These are phyloP conservation scores for Rutstroemia sp. DNA, from an alignment of 2,329 filamentous ascomycete species.

Conservation along the genomic window DNA sequence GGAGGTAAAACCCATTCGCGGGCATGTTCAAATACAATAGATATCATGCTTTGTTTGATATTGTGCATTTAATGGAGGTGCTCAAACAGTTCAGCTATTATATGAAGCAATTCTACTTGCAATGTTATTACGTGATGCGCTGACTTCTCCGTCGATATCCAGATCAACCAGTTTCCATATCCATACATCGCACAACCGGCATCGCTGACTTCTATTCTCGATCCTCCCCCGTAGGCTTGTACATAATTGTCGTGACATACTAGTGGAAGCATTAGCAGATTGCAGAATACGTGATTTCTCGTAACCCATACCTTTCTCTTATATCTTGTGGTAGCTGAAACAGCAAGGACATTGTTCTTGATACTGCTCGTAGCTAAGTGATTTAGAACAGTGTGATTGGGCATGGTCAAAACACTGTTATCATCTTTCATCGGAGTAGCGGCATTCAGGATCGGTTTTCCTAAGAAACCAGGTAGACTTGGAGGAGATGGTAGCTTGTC, in stretches of 20 bases:
- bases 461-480: constrained; percentile 79
- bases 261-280: constrained; percentile 33
- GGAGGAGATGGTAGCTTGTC: constrained; percentile 79
- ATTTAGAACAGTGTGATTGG: constrained; percentile 94
- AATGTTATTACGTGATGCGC: background rate
- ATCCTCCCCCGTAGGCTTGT: constrained; percentile 68
- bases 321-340: constrained; percentile 95
- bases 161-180: constrained; percentile 3
- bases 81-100: background rate
- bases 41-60: background rate
- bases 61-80: constrained; percentile 1
- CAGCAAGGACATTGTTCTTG: constrained; percentile 90
- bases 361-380: constrained; percentile 97
- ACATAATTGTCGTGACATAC: constrained; percentile 97
- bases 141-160: constrained; percentile 3
- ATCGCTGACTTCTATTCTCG: constrained; percentile 12
- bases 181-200: background rate
- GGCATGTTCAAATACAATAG: too few species aligned
- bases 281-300: background rate
- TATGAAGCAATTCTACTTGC: background rate
- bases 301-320: constrained; percentile 71
- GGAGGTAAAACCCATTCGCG: background rate
- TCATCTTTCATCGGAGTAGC: constrained; percentile 93
- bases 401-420: constrained; percentile 92
- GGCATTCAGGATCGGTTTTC: constrained; percentile 90